Base-by-base conservation (phyloP, 2,329 filamentous ascomycete species). In the Sclerotinia nivalis region DNA sequence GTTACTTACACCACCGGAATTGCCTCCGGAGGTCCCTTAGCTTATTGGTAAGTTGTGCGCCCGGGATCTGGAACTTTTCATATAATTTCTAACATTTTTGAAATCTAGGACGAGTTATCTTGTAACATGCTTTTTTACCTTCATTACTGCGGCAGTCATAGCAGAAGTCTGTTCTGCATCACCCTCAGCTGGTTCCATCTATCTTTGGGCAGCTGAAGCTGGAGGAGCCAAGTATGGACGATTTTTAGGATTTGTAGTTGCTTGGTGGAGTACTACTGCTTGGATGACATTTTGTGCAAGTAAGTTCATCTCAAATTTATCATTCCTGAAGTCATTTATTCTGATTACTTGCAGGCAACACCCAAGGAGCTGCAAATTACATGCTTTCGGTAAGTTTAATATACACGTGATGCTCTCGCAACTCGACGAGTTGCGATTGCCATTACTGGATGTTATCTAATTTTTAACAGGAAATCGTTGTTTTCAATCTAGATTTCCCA, bases 1-100 rank as follows among this genome's bases (percentile, higher is more conserved):
- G 85, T 87, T 2, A 88, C 86, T 0, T 89, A 87, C 75, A 87
- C 84, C n/a, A 88, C 86, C 15, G 87, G 87, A 72, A 87, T 89
- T 50, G 86, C 85, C 37, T 86, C 86, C 25, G 87, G 87, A 68
- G 87, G 87, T 55, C 87, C 87, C 71, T 77, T 88, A 62, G 87
- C 87, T 10, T 89, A 88, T 75, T 89, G 86, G 86, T 86, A 75
- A 52, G 77, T 65, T 12, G 4, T 55, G 22, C 8, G 20, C 0
- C 37, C 10, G 37, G 50, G 31, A 68, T 69, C n/a, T 69, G 71
- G 69, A 40, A 66, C 12, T 25, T 8, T 22, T 22, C 5, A 65
- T 28, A 22, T 64, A 9, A 55, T 55, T 45, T 64, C 61, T 65
- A 22, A 65, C 34, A 13, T 31, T 22, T 4, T n/a, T 18, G 2